These are phyloP conservation scores for Asparagopsis taxiformis DNA, from an alignment of 31 red algal species.

Conservation along the genomic window DNA sequence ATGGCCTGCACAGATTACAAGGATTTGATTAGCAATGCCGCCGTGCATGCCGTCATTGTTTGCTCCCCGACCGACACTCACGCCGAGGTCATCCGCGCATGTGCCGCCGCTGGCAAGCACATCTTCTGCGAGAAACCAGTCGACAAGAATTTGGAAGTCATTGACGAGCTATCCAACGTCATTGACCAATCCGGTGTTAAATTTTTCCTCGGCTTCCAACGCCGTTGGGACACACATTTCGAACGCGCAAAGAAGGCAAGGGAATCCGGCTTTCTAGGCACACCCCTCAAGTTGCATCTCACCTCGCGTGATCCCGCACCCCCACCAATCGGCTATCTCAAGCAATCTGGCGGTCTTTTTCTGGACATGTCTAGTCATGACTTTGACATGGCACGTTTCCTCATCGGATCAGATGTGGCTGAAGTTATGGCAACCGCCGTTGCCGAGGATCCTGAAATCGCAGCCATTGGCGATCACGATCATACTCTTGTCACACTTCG, in stretches of 20 bases:
- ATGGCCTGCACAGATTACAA: constrained; percentile 88
- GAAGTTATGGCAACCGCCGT: constrained; percentile 71
- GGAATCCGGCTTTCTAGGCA: constrained; percentile 70
- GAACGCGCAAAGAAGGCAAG: constrained; percentile 62
- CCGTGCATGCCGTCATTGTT: constrained; percentile 90
- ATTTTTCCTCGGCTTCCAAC: constrained; percentile 95
- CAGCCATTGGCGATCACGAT: constrained; percentile 76
- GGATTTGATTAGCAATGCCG: constrained; percentile 77
- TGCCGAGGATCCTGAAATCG: constrained; percentile 71
- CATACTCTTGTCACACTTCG: constrained; percentile 68
- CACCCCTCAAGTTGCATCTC: constrained; percentile 84
- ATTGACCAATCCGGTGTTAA: constrained; percentile 55
- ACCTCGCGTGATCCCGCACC: constrained; percentile 91
- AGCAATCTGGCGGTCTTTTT: constrained; percentile 96
- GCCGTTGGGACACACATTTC: constrained; percentile 92
- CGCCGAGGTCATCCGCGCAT: constrained; percentile 88
- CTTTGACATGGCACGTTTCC: constrained; percentile 99
- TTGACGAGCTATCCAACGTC: constrained; percentile 59
- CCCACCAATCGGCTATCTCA: constrained; percentile 94
- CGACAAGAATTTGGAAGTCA: constrained; percentile 79
- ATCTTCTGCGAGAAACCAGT: constrained; percentile 99
- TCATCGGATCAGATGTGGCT: constrained; percentile 75
- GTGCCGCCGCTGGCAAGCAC: constrained; percentile 86
- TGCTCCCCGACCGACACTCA: constrained; percentile 99
- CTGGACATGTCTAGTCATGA: constrained; percentile 96